Evolutionary conservation across 805 yeast genomes (phyloP).

Genomic region (Starmerella floris): DNA sequence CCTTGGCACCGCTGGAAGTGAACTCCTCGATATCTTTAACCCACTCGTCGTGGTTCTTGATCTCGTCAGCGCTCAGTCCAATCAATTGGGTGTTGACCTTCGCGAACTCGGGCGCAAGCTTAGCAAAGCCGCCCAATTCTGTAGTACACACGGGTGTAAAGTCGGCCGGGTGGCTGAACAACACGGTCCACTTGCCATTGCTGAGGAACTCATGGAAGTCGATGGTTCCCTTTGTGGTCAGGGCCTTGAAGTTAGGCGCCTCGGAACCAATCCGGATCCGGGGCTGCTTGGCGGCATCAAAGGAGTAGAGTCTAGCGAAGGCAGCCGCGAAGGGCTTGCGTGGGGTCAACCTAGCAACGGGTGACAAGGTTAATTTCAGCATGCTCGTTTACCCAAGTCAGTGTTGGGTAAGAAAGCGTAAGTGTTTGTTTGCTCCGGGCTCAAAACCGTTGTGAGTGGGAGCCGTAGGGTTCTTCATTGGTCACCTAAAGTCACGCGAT

Average conservation of each 20-base stretch:
- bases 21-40: slow-evolving; percentile 82
- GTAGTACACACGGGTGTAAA: slow-evolving; percentile 96
- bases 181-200: slow-evolving; percentile 62
- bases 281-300: slow-evolving; percentile 27
- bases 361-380: not conserved
- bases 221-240: slow-evolving; percentile 68
- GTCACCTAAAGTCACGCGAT: too few relatives aligned
- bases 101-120: slow-evolving; percentile 75
- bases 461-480: too few relatives aligned
- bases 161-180: slow-evolving; percentile 92
- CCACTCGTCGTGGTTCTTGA: slow-evolving; percentile 74
- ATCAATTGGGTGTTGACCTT: slow-evolving; percentile 75
- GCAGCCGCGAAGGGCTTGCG: not conserved
- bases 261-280: slow-evolving; percentile 61
- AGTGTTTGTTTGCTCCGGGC: not conserved
- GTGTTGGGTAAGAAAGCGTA: too few relatives aligned
- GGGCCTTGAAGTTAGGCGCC: slow-evolving; percentile 82
- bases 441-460: too few relatives aligned
- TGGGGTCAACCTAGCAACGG: not conserved
- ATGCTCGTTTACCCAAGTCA: too few relatives aligned
- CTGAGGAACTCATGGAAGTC: slow-evolving; percentile 81
- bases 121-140: slow-evolving; percentile 87
- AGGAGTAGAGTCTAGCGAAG: slow-evolving; percentile 4
- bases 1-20: slow-evolving; percentile 50
- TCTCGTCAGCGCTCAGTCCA: slow-evolving; percentile 77